Conservation (phyloP, 2,329 filamentous ascomycete genomes). For the Paecilomyces dactylethromorphus region DNA sequence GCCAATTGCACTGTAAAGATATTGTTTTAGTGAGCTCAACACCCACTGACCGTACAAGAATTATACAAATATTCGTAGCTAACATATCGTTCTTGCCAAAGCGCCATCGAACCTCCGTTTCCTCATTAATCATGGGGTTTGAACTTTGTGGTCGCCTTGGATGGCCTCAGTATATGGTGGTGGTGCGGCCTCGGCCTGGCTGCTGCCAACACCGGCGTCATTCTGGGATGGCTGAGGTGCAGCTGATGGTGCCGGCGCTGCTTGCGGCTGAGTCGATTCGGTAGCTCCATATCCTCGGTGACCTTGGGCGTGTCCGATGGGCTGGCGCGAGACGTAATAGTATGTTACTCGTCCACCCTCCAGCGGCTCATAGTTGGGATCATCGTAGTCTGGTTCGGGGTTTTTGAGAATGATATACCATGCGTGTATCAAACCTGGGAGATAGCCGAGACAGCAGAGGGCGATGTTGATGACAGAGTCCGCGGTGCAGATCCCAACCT, state of each 20-base stretch:
- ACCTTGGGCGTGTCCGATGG: constrained; percentile 21
- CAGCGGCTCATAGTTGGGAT: constrained; percentile 53
- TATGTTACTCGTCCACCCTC: constrained; percentile 56
- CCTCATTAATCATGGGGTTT: constrained; percentile 52
- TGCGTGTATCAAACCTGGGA: constrained; percentile 86
- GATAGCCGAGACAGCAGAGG: constrained; percentile 69
- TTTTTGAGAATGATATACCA: constrained; percentile 97
- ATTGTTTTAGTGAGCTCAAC: neutral
- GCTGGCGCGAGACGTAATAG: constrained; percentile 61
- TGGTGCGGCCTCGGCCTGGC: constrained; percentile 46
- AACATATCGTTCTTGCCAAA: neutral
- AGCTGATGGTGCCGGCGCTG: constrained; percentile 5
- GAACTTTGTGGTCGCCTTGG: constrained; percentile 84
- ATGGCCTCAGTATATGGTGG: constrained; percentile 89
- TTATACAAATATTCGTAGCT: neutral
- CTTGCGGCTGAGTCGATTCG: constrained; percentile 17
- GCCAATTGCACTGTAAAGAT: neutral
- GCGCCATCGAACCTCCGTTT: neutral
- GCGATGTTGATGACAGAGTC: constrained; percentile 95
- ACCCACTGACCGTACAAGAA: neutral
- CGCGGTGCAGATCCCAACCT: constrained; percentile 83
- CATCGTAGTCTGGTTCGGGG: constrained; percentile 65
- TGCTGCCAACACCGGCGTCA: constrained; percentile 21
- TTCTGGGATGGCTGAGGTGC: neutral
- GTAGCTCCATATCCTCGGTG: constrained; percentile 36